Percentiles rank a stretch among this genome's conserved stretches.
These are phyloP conservation scores for Dictyostelium intermedium DNA, from an alignment of 78 protist genomes.

Conservation along the genomic window DNA sequence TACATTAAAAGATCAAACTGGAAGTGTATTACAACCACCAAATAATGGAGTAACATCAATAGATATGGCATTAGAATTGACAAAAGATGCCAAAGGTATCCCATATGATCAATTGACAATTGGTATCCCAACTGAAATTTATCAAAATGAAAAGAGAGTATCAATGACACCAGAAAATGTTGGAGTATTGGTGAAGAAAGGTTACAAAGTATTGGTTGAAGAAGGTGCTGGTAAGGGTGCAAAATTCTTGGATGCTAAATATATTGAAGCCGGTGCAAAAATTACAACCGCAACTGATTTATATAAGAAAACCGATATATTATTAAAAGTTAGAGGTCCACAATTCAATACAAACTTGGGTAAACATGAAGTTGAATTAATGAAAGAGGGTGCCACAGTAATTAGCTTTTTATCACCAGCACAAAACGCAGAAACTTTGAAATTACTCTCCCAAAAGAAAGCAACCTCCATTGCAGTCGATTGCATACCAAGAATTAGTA, in stretches of 20 bases:
- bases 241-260: conserved; percentile 67
- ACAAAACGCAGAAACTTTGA: conserved; percentile 15
- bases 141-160: conserved; percentile 72
- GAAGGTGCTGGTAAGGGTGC: conserved; percentile 83
- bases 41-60: background rate
- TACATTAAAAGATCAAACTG: conserved; percentile 21
- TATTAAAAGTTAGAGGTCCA: conserved; percentile 82
- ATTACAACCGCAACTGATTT: conserved; percentile 47
- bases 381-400: conserved; percentile 70
- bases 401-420: conserved; percentile 83
- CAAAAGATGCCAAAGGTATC: background rate
- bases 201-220: conserved; percentile 77
- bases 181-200: conserved; percentile 60
- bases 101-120: conserved; percentile 31
- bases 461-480: conserved; percentile 94
- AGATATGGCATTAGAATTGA: background rate
- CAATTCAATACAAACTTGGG: conserved; percentile 31
- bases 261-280: conserved; percentile 68
- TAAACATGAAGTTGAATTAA: conserved; percentile 65
- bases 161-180: conserved; percentile 85
- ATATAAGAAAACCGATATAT: conserved; percentile 57
- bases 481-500: conserved; percentile 91
- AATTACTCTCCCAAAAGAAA: conserved; percentile 18
- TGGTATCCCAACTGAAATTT: conserved; percentile 84
- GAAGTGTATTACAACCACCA: background rate